Conservation (phyloP, 2,329 filamentous ascomycete genomes). For the Paraconiothyrium sp. region DNA sequence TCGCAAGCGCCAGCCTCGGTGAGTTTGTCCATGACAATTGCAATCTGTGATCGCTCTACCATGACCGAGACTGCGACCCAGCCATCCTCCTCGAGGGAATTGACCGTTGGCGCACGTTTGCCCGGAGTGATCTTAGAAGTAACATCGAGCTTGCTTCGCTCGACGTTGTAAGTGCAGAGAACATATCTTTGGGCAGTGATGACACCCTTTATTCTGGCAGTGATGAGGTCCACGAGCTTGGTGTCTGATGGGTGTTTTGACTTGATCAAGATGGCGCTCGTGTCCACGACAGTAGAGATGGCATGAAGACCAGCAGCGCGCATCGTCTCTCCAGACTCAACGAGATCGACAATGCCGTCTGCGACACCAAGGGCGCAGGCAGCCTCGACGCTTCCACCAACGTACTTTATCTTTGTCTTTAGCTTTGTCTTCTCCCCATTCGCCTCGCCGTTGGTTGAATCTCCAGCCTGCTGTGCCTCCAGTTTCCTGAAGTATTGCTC, state of each 20-base stretch:
- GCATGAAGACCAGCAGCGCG: conserved; percentile 91
- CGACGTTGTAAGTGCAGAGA: conserved; percentile 95
- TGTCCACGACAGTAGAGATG: conserved; percentile 91
- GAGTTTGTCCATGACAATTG: conserved; percentile 86
- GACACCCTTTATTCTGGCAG: conserved; percentile 87
- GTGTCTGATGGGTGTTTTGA: conserved; percentile 84
- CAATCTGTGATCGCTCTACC: conserved; percentile 89
- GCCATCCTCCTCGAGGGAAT: conserved; percentile 83
- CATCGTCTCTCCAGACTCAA: conserved; percentile 99
- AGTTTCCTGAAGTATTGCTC: conserved; percentile 84
- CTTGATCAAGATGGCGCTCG: conserved; percentile 89
- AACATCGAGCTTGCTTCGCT: conserved; percentile 71
- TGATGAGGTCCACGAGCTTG: conserved; percentile 83
- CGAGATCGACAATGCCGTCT: conserved; percentile 96
- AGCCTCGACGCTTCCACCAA: conserved; percentile 96
- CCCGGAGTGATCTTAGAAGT: conserved; percentile 87
- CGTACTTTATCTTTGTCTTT: conserved; percentile 88
- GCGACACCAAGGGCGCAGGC: conserved; percentile 95
- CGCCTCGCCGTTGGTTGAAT: conserved; percentile 25
- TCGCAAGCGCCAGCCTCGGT: conserved; percentile 80
- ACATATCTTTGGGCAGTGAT: conserved; percentile 95
- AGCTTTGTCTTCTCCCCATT: conserved; percentile 64
- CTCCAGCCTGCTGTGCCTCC: conserved; percentile 63
- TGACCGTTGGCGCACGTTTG: conserved; percentile 91
- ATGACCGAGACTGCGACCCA: conserved; percentile 97